These are phyloP conservation scores for Ustilago bromivora DNA, from an alignment of 1,284 basidiomycete species.

Conservation along the genomic window DNA sequence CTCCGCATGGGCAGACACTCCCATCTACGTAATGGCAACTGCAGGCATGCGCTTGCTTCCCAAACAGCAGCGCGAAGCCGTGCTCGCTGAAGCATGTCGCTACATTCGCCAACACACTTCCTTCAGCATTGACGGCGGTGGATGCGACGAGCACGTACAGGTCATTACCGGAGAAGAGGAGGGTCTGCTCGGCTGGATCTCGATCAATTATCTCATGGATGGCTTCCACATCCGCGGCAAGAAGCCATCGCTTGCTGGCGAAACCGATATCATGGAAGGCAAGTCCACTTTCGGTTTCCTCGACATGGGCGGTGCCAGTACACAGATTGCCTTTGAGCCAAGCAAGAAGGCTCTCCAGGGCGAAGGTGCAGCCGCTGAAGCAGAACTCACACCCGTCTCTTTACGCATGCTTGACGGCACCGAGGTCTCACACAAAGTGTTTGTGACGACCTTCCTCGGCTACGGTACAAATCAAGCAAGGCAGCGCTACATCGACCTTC, in stretches of 20 bases:
- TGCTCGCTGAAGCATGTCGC: slow-evolving; percentile 82
- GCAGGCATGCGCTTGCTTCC: slow-evolving; percentile 94
- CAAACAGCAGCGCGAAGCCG: slow-evolving; percentile 77
- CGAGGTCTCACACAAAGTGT: slow-evolving; percentile 90
- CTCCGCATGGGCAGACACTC: slow-evolving; percentile 83
- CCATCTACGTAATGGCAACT: slow-evolving; percentile 93
- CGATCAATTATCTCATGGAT: slow-evolving; percentile 99
- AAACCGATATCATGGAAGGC: slow-evolving; percentile 68
- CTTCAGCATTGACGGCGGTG: slow-evolving; percentile 73
- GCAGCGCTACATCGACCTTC: slow-evolving; percentile 83
- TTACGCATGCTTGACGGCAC: slow-evolving; percentile 85
- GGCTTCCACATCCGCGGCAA: slow-evolving; percentile 76
- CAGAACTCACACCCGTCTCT: slow-evolving; percentile 73
- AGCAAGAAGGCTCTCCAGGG: slow-evolving; percentile 75
- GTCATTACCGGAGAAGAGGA: slow-evolving; percentile 99
- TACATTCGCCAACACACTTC: slow-evolving; percentile 85
- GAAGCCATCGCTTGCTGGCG: slow-evolving; percentile 39
- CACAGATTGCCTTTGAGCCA: slow-evolving; percentile 92
- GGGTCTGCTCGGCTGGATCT: slow-evolving; percentile 96
- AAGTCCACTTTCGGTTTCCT: slow-evolving; percentile 94
- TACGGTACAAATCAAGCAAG: slow-evolving; percentile 97
- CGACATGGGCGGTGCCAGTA: slow-evolving; percentile 99
- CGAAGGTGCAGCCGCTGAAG: slow-evolving; percentile 62
- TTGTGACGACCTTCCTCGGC: slow-evolving; percentile 97
- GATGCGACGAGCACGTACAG: slow-evolving; percentile 86